Conservation (phyloP, 805 yeast species). For the Ogataea salicorniae region DNA sequence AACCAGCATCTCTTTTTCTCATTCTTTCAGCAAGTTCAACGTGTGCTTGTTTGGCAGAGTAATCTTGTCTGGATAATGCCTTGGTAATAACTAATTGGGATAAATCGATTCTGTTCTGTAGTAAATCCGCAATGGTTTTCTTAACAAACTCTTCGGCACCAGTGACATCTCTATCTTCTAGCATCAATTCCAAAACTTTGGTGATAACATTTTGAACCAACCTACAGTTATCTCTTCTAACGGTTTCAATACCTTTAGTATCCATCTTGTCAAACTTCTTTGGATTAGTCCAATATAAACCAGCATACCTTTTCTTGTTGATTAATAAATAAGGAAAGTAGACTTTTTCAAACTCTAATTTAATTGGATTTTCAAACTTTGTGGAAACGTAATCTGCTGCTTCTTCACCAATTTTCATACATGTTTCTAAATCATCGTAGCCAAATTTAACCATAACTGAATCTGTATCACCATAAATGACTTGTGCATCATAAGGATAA, state of each 20-base stretch:
- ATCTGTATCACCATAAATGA: slow-evolving; percentile 97
- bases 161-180: slow-evolving; percentile 81
- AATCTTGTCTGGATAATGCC: slow-evolving; percentile 82
- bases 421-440: slow-evolving; percentile 64
- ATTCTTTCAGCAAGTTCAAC: slow-evolving; percentile 94
- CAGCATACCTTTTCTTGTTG: slow-evolving; percentile 96
- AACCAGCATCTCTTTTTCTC: slow-evolving; percentile 94
- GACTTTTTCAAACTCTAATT: slow-evolving; percentile 93
- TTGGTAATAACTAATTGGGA: slow-evolving; percentile 92
- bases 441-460: slow-evolving; percentile 99
- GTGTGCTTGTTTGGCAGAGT: slow-evolving; percentile 96
- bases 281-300: slow-evolving; percentile 91
- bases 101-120: slow-evolving; percentile 88
- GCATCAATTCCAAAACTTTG: slow-evolving; percentile 74
- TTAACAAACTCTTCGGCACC: slow-evolving; percentile 85
- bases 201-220: slow-evolving; percentile 93
- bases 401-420: slow-evolving; percentile 90
- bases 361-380: slow-evolving; percentile 78
- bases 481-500: slow-evolving; percentile 76
- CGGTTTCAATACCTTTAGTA: slow-evolving; percentile 97
- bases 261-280: slow-evolving; percentile 95
- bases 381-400: slow-evolving; percentile 88
- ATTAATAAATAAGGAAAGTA: slow-evolving; percentile 91
- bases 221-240: slow-evolving; percentile 94
- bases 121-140: slow-evolving; percentile 78